Evolutionary conservation across 2,329 filamentous ascomycete species (phyloP), one percentile per base, ranked within the genome.

Genomic region (Chaetoscypha palmicola): DNA sequence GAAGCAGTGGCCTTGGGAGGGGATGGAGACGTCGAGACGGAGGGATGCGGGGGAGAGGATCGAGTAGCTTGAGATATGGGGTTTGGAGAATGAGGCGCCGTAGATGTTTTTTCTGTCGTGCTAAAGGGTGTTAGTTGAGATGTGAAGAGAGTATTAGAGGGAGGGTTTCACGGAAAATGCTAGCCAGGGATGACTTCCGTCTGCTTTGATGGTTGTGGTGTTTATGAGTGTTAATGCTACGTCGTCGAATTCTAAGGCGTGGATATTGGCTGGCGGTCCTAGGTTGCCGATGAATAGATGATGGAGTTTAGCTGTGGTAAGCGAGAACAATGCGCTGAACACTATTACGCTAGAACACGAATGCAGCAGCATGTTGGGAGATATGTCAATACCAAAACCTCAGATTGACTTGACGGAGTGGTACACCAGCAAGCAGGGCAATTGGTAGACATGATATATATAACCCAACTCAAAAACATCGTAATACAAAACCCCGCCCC

Each of bases 261-360:
- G 21, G 9, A 47, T 43, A 17, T 40, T 35, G 2, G 41, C 40
- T 5, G 45, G 45, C 8, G 30, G 28, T 3, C 14, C 11, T 8
- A 47, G 28, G n/a, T 47, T 47, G n/a, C 45, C 40, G 5, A 43
- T 35, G 35, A 43, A 47, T 16, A 47, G 28, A 14, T 43, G 45
- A 20, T 47, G 45, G 4, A 47, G 8, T 10, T 24, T 37, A 2
- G 45, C 41, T 12, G 31, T 14, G 11, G 22, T 26, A 19, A 38
- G 9, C 23, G 5, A 2, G n/a, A 36, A 19, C 19, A 36, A 21
- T n/a, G n/a, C n/a, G n/a, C n/a, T n/a, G n/a, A n/a, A n/a, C n/a
- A n/a, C n/a, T n/a, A n/a, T n/a, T n/a, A n/a, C n/a, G n/a, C n/a
- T n/a, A n/a, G n/a, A n/a, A n/a, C n/a, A n/a, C n/a, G n/a, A n/a